phyloP scores from a whole-genome alignment of 768 basidiomycete species.

The Naganishia onofrii region DNA sequence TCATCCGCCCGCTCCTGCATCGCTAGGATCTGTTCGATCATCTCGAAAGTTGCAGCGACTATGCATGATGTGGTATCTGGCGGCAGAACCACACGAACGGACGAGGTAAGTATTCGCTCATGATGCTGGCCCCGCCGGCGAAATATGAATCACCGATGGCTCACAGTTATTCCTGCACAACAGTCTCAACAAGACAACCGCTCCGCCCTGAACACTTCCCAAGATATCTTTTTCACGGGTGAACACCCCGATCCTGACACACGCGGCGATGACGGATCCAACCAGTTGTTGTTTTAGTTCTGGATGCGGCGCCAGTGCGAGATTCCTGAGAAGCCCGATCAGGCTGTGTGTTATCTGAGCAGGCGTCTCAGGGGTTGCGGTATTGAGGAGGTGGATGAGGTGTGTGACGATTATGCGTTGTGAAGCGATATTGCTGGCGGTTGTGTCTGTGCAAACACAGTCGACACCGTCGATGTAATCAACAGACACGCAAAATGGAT shows the following conservation, averaged over 20 bases:
- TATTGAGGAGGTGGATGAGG: conserved; percentile 5
- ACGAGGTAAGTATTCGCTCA: not conserved
- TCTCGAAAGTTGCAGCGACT: not conserved
- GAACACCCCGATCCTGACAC: not conserved
- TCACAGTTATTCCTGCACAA: not conserved
- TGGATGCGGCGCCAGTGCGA: not conserved
- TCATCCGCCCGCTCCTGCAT: not conserved
- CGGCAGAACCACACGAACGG: not conserved
- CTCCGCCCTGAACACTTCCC: conserved; percentile 4
- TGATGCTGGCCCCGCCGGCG: not conserved
- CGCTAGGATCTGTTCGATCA: not conserved
- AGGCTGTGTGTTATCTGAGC: conserved; percentile 2
- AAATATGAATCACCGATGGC: not conserved
- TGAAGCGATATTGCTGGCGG: conserved; percentile 6
- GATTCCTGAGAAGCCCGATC: conserved; percentile 1
- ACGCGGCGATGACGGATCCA: not conserved
- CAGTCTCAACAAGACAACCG: conserved; percentile 5
- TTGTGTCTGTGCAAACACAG: not conserved
- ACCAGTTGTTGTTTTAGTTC: not conserved
- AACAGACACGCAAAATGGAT: no score
- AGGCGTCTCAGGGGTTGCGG: not conserved
- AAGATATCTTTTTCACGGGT: not conserved
- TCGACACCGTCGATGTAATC: not conserved
- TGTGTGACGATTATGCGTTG: not conserved
- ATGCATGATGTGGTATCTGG: not conserved